A percentile compares a stretch with the other conserved stretches of the same genome.
Evolutionary conservation across 768 basidiomycete species (phyloP).

Genomic region (Xerocomellus chrysenteron): DNA sequence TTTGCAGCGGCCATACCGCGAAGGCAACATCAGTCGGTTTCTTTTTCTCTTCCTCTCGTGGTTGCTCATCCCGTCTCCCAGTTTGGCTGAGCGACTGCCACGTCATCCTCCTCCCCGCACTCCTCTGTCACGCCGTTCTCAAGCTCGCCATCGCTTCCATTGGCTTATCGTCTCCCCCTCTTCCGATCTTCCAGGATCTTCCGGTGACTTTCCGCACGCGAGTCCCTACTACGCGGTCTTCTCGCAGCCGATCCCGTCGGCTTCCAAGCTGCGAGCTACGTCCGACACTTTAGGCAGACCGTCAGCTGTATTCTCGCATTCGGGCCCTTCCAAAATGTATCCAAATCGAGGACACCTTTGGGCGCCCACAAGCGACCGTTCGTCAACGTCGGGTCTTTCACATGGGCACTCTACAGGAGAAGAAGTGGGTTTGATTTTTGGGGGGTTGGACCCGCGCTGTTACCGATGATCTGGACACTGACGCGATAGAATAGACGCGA

Average conservation of each 20-base stretch:
- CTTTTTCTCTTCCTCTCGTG: slow-evolving; percentile 5
- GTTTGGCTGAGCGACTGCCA: slow-evolving; percentile 96
- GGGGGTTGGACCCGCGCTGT: too few species aligned
- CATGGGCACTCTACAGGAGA: too few species aligned
- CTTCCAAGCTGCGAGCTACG: slow-evolving; percentile 69
- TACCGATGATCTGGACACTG: too few species aligned
- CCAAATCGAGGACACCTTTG: too few species aligned
- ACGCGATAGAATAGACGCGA: too few species aligned
- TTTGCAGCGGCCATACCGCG: slow-evolving; percentile 87
- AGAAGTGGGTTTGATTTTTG: too few species aligned
- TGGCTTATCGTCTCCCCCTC: slow-evolving; percentile 94
- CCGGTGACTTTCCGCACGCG: slow-evolving; percentile 79
- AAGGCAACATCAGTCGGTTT: slow-evolving; percentile 76
- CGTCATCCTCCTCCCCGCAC: slow-evolving; percentile 85
- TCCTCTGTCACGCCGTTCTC: slow-evolving; percentile 63
- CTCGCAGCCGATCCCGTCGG: slow-evolving; percentile 91
- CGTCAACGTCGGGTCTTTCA: too few species aligned
- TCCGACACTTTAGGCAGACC: too few species aligned
- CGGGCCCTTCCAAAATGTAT: too few species aligned
- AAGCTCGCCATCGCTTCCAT: slow-evolving; percentile 46
- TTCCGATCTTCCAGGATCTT: slow-evolving; percentile 74
- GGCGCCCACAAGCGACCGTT: too few species aligned
- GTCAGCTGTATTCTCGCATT: too few species aligned
- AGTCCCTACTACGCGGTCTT: slow-evolving; percentile 78
- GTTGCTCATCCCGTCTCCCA: slow-evolving; percentile 10